Percentiles rank a stretch among this genome's conserved stretches.
phyloP scores from a whole-genome alignment of 306 rosid genomes.

The Cicer arietinum region DNA sequence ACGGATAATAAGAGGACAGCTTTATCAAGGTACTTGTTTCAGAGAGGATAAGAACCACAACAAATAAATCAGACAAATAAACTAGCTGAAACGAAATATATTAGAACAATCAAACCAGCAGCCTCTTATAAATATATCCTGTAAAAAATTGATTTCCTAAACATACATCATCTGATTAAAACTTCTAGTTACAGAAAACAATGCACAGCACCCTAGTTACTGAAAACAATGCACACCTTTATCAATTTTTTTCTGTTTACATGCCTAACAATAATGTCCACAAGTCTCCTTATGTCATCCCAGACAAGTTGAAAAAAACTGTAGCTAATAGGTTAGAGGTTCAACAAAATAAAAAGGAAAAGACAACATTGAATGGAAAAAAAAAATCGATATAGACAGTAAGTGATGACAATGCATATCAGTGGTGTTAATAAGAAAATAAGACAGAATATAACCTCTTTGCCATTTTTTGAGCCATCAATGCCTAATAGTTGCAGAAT shows the following conservation, averaged over 20 bases:
- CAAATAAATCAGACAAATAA: constrained; percentile 23
- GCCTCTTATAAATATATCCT: constrained; percentile 15
- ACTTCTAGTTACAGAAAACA: constrained; percentile 28
- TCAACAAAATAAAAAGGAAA: constrained; percentile 19
- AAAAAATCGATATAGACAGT: neutral
- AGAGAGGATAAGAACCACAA: constrained; percentile 9
- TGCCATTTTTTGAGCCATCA: constrained; percentile 61
- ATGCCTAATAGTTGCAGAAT: constrained; percentile 71
- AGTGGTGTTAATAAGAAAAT: constrained; percentile 17
- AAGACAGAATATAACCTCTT: constrained; percentile 70
- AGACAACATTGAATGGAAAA: constrained; percentile 17
- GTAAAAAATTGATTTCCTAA: constrained; percentile 10
- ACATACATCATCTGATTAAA: constrained; percentile 22
- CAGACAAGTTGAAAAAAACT: neutral
- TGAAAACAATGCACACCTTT: constrained; percentile 21
- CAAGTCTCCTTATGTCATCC: neutral
- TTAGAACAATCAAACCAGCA: constrained; percentile 10
- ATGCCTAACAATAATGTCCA: constrained; percentile 23
- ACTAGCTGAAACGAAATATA: constrained; percentile 27
- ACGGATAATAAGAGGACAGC: constrained; percentile 14
- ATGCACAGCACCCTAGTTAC: constrained; percentile 19
- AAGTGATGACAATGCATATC: constrained; percentile 24
- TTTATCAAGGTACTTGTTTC: neutral
- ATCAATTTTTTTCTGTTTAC: neutral
- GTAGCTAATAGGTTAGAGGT: constrained; percentile 23